Percentiles rank a stretch among this genome's conserved stretches.
Conservation (phyloP, 257 asterid species). For the Prunella vulgaris region DNA sequence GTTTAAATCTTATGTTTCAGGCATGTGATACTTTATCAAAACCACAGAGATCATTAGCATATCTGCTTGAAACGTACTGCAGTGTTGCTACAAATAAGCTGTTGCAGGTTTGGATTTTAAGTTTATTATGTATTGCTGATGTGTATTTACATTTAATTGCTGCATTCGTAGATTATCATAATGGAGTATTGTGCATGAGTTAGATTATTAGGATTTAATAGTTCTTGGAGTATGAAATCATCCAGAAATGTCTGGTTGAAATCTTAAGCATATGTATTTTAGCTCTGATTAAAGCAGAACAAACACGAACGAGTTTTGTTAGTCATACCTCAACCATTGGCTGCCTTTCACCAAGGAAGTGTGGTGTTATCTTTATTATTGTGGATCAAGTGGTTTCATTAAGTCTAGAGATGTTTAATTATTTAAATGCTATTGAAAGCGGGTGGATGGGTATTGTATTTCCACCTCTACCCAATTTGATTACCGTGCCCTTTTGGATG, state of each 20-base stretch:
- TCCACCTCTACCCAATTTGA: neutral
- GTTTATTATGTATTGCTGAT: conserved; percentile 1
- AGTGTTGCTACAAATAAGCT: conserved; percentile 64
- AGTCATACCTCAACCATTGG: conserved; percentile 6
- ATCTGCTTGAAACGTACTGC: conserved; percentile 79
- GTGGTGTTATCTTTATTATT: neutral
- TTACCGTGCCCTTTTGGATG: conserved; percentile 13
- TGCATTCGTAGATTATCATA: neutral
- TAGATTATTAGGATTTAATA: neutral
- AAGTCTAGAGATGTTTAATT: neutral
- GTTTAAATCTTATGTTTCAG: conserved; percentile 40
- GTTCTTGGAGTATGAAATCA: neutral
- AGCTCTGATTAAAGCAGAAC: conserved; percentile 3
- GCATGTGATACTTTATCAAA: conserved; percentile 80
- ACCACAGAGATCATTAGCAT: conserved; percentile 93
- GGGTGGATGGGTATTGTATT: neutral
- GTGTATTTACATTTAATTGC: neutral
- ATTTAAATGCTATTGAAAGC: neutral
- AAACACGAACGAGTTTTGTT: neutral
- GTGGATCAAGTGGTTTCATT: neutral
- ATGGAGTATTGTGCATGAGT: neutral
- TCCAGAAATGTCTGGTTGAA: neutral
- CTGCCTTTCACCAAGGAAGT: neutral
- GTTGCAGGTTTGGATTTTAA: conserved; percentile 56
- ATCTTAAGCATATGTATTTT: neutral